These are phyloP conservation scores for Scheffersomyces amazonensis DNA, from an alignment of 805 yeast species.

Conservation along the genomic window DNA sequence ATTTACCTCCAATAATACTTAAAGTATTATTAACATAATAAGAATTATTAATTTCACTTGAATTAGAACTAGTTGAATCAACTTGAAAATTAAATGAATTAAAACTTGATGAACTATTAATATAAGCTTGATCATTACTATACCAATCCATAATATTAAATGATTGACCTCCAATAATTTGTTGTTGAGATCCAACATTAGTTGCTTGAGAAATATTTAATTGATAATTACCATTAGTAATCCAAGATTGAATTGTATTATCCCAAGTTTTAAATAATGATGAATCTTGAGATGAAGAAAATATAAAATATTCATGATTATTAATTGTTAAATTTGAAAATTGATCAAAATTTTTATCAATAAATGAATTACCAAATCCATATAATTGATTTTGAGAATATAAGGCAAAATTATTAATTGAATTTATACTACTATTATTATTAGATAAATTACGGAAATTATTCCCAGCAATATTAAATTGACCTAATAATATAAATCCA, in stretches of 20 bases:
- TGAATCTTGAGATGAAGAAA: slow-evolving; percentile 24
- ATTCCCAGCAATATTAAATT: slow-evolving; percentile 26
- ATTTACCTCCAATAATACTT: slow-evolving; percentile 60
- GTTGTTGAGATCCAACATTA: slow-evolving; percentile 19
- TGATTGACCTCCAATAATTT: slow-evolving; percentile 32
- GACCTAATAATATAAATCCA: slow-evolving; percentile 28
- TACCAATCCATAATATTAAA: slow-evolving; percentile 33
- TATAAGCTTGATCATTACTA: slow-evolving; percentile 22
- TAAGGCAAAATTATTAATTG: slow-evolving; percentile 35
- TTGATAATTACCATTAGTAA: slow-evolving; percentile 20
- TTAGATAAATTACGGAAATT: slow-evolving; percentile 23
- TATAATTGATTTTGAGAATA: slow-evolving; percentile 40
- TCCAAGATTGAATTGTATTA: slow-evolving; percentile 33
- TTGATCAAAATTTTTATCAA: slow-evolving; percentile 20
- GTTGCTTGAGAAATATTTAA: slow-evolving; percentile 30
- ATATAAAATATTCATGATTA: slow-evolving; percentile 39
- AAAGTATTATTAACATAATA: slow-evolving; percentile 46
- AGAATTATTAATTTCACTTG: slow-evolving; percentile 25
- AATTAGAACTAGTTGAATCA: slow-evolving; percentile 13
- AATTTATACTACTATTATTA: slow-evolving; percentile 18
- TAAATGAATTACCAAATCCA: slow-evolving; percentile 35
- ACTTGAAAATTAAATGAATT: slow-evolving; percentile 20
- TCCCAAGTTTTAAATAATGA: slow-evolving; percentile 38
- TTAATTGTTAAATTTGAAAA: slow-evolving; percentile 36
- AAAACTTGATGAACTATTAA: slow-evolving; percentile 17